Evolutionary conservation across 164 flowering plant species (phyloP), one percentile per base, ranked within the genome.

Genomic region (Vitis riparia): DNA sequence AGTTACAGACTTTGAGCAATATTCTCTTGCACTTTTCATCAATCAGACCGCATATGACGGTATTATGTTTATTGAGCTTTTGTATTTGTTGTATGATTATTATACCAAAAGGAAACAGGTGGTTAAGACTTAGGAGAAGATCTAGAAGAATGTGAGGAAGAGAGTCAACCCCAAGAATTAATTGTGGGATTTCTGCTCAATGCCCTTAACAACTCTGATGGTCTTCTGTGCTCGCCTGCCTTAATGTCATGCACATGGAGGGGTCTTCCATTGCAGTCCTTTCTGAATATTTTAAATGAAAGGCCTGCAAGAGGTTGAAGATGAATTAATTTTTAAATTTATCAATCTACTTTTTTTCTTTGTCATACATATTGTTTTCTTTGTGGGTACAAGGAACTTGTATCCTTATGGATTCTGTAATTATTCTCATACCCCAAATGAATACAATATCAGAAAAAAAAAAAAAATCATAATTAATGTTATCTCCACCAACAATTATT

Each of bases 241-340:
- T 71, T 70, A 65, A 65, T 72, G 71, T 32, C 63, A 1, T 66
- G 78, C 81, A 79, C 81, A 79, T 79, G 82, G 82, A 79, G 79
- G 79, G 82, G 79, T 66, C 82, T 73, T 70, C 60, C 48, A 49
- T 69, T 55, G 79, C 73, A 65, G 67, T 65, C 55, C 16, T 62
- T 71, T 75, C 52, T 60, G 51, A 58, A 32, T 68, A 58, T 63
- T 71, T 68, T 63, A 66, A 74, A 59, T 59, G 78, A 65, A 48
- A 30, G 27, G 27, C 27, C 68, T 65, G 77, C 72, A 71, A 75
- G 56, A 65, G 68, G 72, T 73, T 68, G 68, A 29, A 14, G 49
- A 23, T 2, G 27, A 23, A 69, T 29, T 64, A 55, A 71, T 78
- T 71, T 71, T 71, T 57, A 68, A 74, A 59, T 52, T 70, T 63